Evolutionary conservation across 768 basidiomycete species (phyloP), one percentile per base, ranked within the genome.

Genomic region (Amanita inopinata): DNA sequence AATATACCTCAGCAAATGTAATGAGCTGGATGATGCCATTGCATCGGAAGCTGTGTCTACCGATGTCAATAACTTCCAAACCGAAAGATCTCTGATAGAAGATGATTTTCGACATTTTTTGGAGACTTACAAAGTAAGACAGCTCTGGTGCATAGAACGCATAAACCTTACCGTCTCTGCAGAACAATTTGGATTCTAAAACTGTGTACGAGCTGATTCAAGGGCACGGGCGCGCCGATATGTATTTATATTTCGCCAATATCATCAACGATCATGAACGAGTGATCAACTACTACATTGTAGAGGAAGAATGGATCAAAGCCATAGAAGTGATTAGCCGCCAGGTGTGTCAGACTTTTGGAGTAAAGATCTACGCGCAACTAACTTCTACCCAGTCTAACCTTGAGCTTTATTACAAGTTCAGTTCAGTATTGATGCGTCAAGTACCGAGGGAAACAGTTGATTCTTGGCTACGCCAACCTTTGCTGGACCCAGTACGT

Each of bases 1-100:
- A 60, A 90, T 98, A 50, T 97, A 92, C 56, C 76, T 99, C 11
- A 86, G 86, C 61, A 98, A 96, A 66, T 91, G 88, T 59, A 94
- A 96, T 54, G 89, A 94, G 48, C 66, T 98, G 38, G 96, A 99
- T 55, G 96, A 98, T 55, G 70, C 92, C 12, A 79, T 93, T 19
- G 91, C 90, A 0, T 87, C 93, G 0, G 90, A 92, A 59, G 78
- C 78, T 1, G 70, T 79, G 10, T 77, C 83, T 8, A 78, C 80
- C 39, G 87, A 94, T 49, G 81, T 83, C 11, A 86, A 92, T 39
- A 93, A 92, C 56, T 62, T 98, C 22, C 71, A 77, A 36, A 70
- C 80, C 2, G 93, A 97, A 56, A 73, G 83, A 33, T 63, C 65
- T 11, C 80, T 97, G 24, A 68, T 97, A 14, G 92, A 96, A 53